Conservation (phyloP, 2,329 filamentous ascomycete species). For the Penicillium sp. region DNA sequence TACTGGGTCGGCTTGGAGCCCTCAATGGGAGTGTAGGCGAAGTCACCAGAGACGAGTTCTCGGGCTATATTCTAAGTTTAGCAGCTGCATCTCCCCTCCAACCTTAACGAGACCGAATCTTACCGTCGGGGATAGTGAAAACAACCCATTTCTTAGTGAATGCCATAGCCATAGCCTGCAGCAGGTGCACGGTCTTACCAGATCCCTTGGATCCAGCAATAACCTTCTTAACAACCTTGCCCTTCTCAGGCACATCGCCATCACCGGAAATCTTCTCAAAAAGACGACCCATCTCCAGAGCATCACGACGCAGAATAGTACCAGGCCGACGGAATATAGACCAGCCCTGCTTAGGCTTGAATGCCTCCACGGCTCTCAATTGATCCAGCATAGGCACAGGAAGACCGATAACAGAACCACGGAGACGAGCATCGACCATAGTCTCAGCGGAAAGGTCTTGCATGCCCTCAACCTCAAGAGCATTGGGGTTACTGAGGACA, state of each 20-base stretch:
- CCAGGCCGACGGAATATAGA: slow-evolving; percentile 79
- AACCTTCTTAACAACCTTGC: slow-evolving; percentile 56
- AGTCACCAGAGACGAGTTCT: slow-evolving; percentile 77
- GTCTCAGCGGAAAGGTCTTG: slow-evolving; percentile 59
- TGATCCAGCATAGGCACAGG: slow-evolving; percentile 72
- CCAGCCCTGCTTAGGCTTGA: slow-evolving; percentile 90
- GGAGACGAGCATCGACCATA: slow-evolving; percentile 55
- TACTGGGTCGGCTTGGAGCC: slow-evolving; percentile 59
- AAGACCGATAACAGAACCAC: slow-evolving; percentile 69
- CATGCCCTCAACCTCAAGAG: slow-evolving; percentile 71
- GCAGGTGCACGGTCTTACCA: slow-evolving; percentile 83
- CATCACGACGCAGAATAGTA: slow-evolving; percentile 74
- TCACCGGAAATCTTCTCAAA: slow-evolving; percentile 58
- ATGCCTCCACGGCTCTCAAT: slow-evolving; percentile 80
- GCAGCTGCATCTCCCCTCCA: neutral
- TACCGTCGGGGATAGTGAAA: slow-evolving; percentile 86
- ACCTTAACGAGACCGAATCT: slow-evolving; percentile 22
- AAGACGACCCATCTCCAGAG: slow-evolving; percentile 66
- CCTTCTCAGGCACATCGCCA: slow-evolving; percentile 30
- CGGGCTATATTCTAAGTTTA: slow-evolving; percentile 58
- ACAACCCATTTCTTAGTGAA: slow-evolving; percentile 86
- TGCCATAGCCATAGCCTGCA: slow-evolving; percentile 81
- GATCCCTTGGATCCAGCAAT: slow-evolving; percentile 71
- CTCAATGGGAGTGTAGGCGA: slow-evolving; percentile 72
- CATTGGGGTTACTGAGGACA: slow-evolving; percentile 91